phyloP scores from a whole-genome alignment of 176 grass and related monocot species.

The Puccinellia tenuiflora region DNA sequence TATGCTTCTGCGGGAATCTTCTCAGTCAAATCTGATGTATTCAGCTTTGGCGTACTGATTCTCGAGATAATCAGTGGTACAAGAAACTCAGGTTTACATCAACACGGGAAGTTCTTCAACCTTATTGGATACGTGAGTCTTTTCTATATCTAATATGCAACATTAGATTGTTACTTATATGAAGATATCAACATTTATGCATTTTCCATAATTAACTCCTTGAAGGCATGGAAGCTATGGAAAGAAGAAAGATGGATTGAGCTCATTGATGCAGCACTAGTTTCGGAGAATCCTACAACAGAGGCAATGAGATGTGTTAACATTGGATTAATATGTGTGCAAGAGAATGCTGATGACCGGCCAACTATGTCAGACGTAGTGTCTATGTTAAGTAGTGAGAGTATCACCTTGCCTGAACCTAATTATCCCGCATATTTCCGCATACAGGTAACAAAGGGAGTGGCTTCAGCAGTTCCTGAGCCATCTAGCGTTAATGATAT shows the following conservation, averaged over 20 bases:
- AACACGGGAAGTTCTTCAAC: background rate
- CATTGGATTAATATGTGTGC: background rate
- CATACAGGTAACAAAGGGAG: background rate
- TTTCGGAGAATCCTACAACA: background rate
- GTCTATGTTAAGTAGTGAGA: background rate
- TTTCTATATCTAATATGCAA: background rate
- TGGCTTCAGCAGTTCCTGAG: background rate
- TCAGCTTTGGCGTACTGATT: conserved; percentile 26
- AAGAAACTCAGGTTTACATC: conserved; percentile 7
- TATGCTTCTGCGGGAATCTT: conserved; percentile 9
- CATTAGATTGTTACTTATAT: background rate
- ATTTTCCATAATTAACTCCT: background rate
- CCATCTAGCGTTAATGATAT: background rate
- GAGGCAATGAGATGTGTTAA: background rate
- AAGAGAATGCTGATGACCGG: background rate
- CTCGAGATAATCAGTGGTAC: conserved; percentile 17
- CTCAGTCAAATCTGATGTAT: conserved; percentile 23
- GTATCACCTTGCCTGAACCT: background rate
- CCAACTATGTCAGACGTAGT: background rate
- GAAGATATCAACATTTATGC: background rate
- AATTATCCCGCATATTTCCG: background rate
- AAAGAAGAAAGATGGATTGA: background rate
- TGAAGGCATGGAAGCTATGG: conserved; percentile 12
- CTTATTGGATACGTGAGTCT: conserved; percentile 26
- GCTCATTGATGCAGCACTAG: background rate